Conservation (phyloP, 2,329 filamentous ascomycete genomes). For the Stenocarpella maydis region DNA sequence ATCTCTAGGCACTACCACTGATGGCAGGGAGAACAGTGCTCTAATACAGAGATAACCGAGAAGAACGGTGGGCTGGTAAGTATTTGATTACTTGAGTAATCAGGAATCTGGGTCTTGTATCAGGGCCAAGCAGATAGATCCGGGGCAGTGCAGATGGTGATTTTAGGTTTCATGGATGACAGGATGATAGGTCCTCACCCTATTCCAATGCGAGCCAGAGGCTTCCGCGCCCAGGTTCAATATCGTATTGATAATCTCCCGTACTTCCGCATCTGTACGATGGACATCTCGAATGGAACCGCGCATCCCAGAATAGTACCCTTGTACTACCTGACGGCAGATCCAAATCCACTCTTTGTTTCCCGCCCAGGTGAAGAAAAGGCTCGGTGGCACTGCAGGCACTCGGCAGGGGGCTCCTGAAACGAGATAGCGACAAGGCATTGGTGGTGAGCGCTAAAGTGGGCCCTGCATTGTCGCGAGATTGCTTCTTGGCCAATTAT, state of each 20-base stretch:
- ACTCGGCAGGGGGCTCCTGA: not conserved
- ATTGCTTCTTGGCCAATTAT: constrained; percentile 24
- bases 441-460: constrained; percentile 15
- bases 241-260: not conserved
- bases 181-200: not conserved
- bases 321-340: not conserved
- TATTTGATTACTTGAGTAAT: not conserved
- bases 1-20: fast-evolving
- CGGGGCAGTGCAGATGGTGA: constrained; percentile 6
- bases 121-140: constrained; percentile 7
- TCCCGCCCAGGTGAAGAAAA: not conserved
- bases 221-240: not conserved
- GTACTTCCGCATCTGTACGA: not conserved
- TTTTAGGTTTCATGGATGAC: not conserved
- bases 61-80: not conserved
- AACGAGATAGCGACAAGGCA: not conserved
- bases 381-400: constrained; percentile 2
- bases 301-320: not conserved
- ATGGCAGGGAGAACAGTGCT: not conserved
- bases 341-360: not conserved
- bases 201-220: not conserved
- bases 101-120: not conserved
- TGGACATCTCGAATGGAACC: not conserved
- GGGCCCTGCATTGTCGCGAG: constrained; percentile 14
- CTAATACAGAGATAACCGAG: no score